phyloP scores from a whole-genome alignment of 495 filamentous ascomycete species.

The Rhypophila decipiens region DNA sequence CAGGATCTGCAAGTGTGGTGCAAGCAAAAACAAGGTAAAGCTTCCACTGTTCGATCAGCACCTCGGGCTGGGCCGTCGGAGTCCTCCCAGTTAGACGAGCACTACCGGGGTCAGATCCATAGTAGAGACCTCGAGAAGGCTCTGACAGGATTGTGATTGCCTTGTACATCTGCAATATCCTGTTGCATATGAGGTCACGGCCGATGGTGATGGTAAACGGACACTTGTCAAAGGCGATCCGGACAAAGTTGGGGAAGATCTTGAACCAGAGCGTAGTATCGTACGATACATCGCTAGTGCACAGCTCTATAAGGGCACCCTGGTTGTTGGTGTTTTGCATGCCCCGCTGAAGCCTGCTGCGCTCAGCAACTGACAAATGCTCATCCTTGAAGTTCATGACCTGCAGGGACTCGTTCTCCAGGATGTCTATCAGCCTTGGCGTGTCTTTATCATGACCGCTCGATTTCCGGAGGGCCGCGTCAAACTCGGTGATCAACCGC shows the following conservation, averaged over 20 bases:
- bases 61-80: slow-evolving; percentile 73
- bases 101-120: slow-evolving; percentile 38
- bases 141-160: slow-evolving; percentile 73
- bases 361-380: slow-evolving; percentile 82
- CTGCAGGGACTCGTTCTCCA: slow-evolving; percentile 81
- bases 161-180: slow-evolving; percentile 87
- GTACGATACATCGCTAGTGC: slow-evolving; percentile 90
- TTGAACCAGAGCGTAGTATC: slow-evolving; percentile 96
- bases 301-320: slow-evolving; percentile 85
- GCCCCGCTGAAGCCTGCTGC: slow-evolving; percentile 85
- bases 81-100: slow-evolving; percentile 43
- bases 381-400: slow-evolving; percentile 93
- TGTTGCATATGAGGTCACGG: slow-evolving; percentile 83
- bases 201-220: slow-evolving; percentile 84
- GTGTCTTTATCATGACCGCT: slow-evolving; percentile 49
- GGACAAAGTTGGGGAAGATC: slow-evolving; percentile 90
- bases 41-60: slow-evolving; percentile 96
- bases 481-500: slow-evolving; percentile 88
- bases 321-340: slow-evolving; percentile 77
- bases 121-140: slow-evolving; percentile 55
- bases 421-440: slow-evolving; percentile 74
- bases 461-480: slow-evolving; percentile 72
- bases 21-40: slow-evolving; percentile 97
- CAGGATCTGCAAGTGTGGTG: slow-evolving; percentile 84
- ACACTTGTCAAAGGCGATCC: slow-evolving; percentile 84